These are phyloP conservation scores for Termitomyces sp. DNA, from an alignment of 768 basidiomycete genomes.

Conservation along the genomic window DNA sequence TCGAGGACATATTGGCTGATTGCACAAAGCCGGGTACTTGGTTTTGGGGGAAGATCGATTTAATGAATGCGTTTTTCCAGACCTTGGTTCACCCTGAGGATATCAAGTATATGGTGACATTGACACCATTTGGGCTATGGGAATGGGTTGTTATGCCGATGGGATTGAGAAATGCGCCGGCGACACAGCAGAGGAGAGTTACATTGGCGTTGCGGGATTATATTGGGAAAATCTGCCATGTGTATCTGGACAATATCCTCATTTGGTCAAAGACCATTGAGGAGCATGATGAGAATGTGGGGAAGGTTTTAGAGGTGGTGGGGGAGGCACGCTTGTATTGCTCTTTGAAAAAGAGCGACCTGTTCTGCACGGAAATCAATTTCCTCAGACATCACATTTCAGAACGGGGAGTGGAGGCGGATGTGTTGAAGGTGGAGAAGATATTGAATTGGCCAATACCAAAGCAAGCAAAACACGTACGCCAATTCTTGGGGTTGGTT, in stretches of 20 bases:
- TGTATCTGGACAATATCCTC: neutral
- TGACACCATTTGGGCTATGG: neutral
- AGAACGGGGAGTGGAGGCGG: neutral
- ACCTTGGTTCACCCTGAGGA: neutral
- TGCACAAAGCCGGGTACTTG: neutral
- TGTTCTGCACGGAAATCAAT: neutral
- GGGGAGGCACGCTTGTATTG: neutral
- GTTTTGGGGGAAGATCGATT: neutral
- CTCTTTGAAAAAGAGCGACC: neutral
- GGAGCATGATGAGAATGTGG: neutral
- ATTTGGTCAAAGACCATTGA: neutral
- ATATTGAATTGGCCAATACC: too few species aligned
- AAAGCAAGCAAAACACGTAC: too few species aligned
- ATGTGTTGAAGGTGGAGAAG: too few species aligned
- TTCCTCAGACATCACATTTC: neutral
- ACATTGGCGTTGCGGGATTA: neutral
- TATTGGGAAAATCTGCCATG: neutral
- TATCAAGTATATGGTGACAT: neutral
- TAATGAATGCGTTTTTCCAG: neutral
- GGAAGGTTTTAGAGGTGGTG: neutral
- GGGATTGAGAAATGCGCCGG: neutral
- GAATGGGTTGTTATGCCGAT: neutral
- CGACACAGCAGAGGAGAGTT: neutral
- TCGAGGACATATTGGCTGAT: neutral
- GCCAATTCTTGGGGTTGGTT: too few species aligned